Conservation (phyloP, 2,329 filamentous ascomycete species). For the Cladosporium sp. region DNA sequence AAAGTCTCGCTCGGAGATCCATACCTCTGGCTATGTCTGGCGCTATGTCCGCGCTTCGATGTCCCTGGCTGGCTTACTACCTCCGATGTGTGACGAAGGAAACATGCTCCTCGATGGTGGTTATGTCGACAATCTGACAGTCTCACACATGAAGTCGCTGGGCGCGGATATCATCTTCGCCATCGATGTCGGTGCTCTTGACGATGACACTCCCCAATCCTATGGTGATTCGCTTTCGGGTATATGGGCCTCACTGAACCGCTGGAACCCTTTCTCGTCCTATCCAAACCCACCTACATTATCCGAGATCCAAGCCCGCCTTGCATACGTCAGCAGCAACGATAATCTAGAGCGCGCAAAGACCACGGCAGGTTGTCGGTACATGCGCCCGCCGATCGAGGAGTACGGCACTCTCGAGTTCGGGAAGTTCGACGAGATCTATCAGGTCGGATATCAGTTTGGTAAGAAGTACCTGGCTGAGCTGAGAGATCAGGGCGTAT, state of each 20-base stretch:
- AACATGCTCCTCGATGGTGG: constrained; percentile 95
- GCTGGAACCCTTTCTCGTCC: constrained; percentile 92
- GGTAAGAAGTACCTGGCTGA: constrained; percentile 75
- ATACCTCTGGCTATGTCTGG: constrained; percentile 96
- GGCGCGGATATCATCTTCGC: constrained; percentile 94
- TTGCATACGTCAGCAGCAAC: constrained; percentile 92
- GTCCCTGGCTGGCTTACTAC: constrained; percentile 88
- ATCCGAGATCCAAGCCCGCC: constrained; percentile 88
- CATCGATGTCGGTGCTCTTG: constrained; percentile 86
- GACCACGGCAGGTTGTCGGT: constrained; percentile 82
- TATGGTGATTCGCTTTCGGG: constrained; percentile 95
- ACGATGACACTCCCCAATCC: constrained; percentile 84
- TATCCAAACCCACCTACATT: constrained; percentile 90
- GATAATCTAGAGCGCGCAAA: constrained; percentile 94
- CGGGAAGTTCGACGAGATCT: constrained; percentile 96
- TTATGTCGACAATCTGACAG: constrained; percentile 95
- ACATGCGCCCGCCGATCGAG: constrained; percentile 95
- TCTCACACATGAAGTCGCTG: constrained; percentile 92
- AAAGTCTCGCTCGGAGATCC: constrained; percentile 85
- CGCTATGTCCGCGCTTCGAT: constrained; percentile 94
- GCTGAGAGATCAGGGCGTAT: constrained; percentile 71
- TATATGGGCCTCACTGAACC: constrained; percentile 89
- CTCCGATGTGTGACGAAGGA: constrained; percentile 92
- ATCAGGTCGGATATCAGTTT: constrained; percentile 79
- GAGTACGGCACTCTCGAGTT: constrained; percentile 93